Evolutionary conservation across 352 stramenopile species (phyloP).

Genomic region (Pythium brachiatum): DNA sequence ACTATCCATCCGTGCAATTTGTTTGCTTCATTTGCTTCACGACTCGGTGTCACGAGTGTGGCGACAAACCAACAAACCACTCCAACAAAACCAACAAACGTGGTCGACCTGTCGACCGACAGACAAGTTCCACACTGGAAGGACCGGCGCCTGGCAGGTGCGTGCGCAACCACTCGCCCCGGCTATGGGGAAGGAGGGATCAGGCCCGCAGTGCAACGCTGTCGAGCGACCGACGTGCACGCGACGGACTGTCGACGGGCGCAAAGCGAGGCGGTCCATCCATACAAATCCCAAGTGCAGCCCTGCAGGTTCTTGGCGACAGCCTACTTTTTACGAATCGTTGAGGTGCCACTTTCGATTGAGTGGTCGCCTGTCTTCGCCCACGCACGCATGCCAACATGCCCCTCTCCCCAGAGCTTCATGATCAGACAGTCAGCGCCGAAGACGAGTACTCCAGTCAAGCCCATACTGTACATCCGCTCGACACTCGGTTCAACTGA

Average conservation of each 20-base stretch:
- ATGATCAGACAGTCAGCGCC: constrained; percentile 11
- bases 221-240: constrained; percentile 11
- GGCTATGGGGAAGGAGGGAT: constrained; percentile 12
- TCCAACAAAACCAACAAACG: too few species aligned
- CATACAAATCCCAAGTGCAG: constrained; percentile 7
- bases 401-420: constrained; percentile 3
- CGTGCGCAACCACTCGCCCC: constrained; percentile 21
- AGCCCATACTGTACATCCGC: constrained; percentile 10
- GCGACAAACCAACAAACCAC: too few species aligned
- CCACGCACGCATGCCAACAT: constrained; percentile 22
- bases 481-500: constrained; percentile 15
- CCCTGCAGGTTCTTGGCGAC: not conserved
- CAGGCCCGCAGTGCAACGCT: constrained; percentile 14
- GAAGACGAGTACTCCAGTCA: not conserved
- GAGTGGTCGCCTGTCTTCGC: constrained; percentile 24
- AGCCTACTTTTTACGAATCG: constrained; percentile 14
- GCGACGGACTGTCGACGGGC: not conserved
- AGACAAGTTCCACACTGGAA: constrained; percentile 13
- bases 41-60: too few species aligned
- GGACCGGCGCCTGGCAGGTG: constrained; percentile 1
- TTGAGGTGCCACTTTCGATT: constrained; percentile 21
- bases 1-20: too few species aligned
- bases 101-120: too few species aligned
- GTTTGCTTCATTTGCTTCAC: too few species aligned
- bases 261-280: not conserved